Evolutionary conservation across 176 grass and related monocot species (phyloP).

Genomic region (Aegilops bicornis): DNA sequence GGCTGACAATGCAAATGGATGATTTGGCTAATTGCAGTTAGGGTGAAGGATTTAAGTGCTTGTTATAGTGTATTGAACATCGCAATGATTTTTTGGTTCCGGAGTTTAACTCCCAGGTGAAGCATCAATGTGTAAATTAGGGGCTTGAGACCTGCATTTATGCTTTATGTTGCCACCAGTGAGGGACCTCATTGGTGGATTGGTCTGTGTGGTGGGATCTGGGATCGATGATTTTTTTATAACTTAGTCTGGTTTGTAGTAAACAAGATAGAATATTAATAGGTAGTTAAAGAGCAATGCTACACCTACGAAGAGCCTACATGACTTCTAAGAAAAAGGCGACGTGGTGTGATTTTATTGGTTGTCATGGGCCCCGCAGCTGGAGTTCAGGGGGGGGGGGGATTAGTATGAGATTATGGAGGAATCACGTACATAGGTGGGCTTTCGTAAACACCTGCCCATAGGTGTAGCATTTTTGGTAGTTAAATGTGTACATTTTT

Average conservation of each 20-base stretch:
- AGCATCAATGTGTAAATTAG: background rate
- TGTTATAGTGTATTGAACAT: conserved; percentile 4
- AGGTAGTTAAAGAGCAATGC: background rate
- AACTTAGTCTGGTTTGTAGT: background rate
- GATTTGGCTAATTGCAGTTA: background rate
- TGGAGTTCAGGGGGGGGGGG: no score
- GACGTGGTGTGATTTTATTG: no score
- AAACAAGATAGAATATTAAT: background rate
- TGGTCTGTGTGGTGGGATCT: background rate
- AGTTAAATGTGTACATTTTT: background rate
- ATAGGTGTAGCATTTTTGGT: no score
- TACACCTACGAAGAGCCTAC: no score
- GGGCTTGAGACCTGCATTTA: background rate
- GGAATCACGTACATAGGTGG: no score
- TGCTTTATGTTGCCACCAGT: background rate
- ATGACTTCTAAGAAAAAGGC: no score
- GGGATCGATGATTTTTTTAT: conserved; percentile 2
- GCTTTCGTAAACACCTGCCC: no score
- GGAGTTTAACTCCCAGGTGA: conserved; percentile 3
- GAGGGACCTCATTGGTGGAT: background rate
- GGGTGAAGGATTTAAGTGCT: background rate
- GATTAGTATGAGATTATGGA: no score
- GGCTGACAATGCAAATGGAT: background rate
- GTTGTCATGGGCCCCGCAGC: no score
- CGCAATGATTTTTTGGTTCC: conserved; percentile 7